Conservation (phyloP, 176 grass and related monocot genomes). For the Dendrocalamus sinicus region DNA sequence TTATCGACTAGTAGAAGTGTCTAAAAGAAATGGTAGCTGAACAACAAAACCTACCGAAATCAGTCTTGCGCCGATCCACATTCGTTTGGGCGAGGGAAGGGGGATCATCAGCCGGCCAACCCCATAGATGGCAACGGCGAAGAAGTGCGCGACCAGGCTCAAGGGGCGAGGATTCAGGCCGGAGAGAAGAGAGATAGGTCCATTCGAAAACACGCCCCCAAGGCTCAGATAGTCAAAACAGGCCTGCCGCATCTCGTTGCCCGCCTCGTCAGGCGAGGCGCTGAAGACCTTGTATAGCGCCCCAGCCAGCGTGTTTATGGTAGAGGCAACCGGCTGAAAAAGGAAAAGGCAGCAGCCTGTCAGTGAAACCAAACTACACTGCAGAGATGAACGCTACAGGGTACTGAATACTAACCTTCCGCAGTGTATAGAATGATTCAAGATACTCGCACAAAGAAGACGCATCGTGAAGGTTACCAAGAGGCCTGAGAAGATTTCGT, state of each 20-base stretch:
- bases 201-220: conserved; percentile 50
- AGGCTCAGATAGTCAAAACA: conserved; percentile 95
- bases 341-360: background rate
- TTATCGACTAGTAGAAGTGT: no score
- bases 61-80: conserved; percentile 82
- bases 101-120: no score
- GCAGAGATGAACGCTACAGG: no score
- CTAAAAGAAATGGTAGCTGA: no score
- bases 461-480: conserved; percentile 76
- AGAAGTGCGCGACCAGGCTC: conserved; percentile 91
- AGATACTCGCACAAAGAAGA: conserved; percentile 76
- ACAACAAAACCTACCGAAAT: conserved; percentile 67
- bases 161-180: conserved; percentile 90
- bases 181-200: conserved; percentile 82
- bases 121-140: conserved; percentile 48
- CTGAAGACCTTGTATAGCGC: conserved; percentile 92
- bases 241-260: conserved; percentile 69
- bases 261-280: conserved; percentile 71
- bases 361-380: background rate
- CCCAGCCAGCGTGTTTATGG: conserved; percentile 94
- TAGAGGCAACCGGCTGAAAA: conserved; percentile 89
- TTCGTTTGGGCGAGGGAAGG: conserved; percentile 47
- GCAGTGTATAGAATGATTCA: conserved; percentile 92
- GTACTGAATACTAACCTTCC: conserved; percentile 60
- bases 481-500: conserved; percentile 78